phyloP scores from a whole-genome alignment of 805 yeast species.

The Ogataea methanolica region DNA sequence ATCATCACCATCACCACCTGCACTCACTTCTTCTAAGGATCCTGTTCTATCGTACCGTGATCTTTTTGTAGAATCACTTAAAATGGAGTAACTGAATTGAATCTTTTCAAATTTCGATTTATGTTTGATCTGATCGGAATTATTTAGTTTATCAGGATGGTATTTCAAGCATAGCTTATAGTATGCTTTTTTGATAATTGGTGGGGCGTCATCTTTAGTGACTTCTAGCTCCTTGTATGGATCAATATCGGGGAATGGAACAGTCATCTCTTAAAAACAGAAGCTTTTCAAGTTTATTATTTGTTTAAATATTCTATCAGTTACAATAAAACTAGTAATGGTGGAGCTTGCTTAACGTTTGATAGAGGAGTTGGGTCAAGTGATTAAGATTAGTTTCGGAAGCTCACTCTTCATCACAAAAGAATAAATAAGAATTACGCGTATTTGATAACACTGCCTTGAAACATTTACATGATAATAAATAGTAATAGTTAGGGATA shows the following conservation, averaged over 20 bases:
- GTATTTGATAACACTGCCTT: neutral
- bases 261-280: conserved; percentile 15
- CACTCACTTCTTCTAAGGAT: conserved; percentile 38
- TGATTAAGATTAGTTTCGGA: no score
- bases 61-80: conserved; percentile 55
- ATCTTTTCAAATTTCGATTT: conserved; percentile 53
- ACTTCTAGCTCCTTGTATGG: conserved; percentile 57
- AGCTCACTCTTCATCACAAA: no score
- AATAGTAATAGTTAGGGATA: no score
- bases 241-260: conserved; percentile 52
- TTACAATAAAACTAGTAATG: neutral
- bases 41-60: conserved; percentile 70
- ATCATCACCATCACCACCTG: conserved; percentile 33
- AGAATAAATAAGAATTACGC: no score
- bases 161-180: conserved; percentile 55
- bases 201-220: conserved; percentile 34
- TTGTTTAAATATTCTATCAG: neutral
- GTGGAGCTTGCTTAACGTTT: neutral
- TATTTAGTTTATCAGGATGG: conserved; percentile 66
- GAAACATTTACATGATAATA: neutral
- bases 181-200: conserved; percentile 63
- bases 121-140: conserved; percentile 28
- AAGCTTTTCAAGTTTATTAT: neutral
- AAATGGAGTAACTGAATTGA: conserved; percentile 69
- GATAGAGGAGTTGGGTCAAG: no score